A percentile compares a stretch with the other conserved stretches of the same genome.
Evolutionary conservation across 208 protist genomes (phyloP).

Genomic region (Leishmania aethiopica): DNA sequence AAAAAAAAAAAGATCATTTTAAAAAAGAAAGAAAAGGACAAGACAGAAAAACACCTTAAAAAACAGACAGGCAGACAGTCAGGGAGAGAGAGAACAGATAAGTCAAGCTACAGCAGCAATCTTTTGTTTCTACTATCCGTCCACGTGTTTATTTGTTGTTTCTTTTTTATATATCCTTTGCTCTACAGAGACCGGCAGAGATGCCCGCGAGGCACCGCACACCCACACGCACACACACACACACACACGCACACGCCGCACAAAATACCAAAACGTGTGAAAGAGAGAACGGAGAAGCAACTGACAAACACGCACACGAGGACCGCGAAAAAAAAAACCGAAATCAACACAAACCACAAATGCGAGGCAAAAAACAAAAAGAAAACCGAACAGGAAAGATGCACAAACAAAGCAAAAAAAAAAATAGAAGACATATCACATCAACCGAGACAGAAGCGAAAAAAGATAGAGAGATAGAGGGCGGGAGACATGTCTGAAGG

Average conservation of each 20-base stretch:
- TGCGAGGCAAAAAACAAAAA: not conserved
- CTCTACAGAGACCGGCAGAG: not conserved
- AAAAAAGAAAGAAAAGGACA: not conserved
- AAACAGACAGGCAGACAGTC: not conserved
- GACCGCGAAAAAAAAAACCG: not conserved
- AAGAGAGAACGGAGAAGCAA: not conserved
- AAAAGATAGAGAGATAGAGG: not conserved
- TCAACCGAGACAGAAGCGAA: not conserved
- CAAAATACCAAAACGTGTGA: not conserved
- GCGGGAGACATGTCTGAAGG: not conserved
- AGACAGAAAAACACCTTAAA: not conserved
- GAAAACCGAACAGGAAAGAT: not conserved
- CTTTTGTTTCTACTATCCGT: not conserved
- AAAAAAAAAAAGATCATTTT: not conserved
- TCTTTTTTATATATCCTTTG: not conserved
- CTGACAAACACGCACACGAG: not conserved
- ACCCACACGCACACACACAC: not conserved
- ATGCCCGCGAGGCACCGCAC: not conserved
- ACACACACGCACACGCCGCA: not conserved
- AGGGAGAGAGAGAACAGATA: not conserved
- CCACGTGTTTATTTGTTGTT: not conserved
- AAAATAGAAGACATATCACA: not conserved
- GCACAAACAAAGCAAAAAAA: not conserved
- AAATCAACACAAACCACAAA: not conserved
- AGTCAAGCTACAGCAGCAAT: conserved; percentile 1